Base-by-base conservation (phyloP, 805 yeast genomes). In the Zygosaccharomyces lentus region DNA sequence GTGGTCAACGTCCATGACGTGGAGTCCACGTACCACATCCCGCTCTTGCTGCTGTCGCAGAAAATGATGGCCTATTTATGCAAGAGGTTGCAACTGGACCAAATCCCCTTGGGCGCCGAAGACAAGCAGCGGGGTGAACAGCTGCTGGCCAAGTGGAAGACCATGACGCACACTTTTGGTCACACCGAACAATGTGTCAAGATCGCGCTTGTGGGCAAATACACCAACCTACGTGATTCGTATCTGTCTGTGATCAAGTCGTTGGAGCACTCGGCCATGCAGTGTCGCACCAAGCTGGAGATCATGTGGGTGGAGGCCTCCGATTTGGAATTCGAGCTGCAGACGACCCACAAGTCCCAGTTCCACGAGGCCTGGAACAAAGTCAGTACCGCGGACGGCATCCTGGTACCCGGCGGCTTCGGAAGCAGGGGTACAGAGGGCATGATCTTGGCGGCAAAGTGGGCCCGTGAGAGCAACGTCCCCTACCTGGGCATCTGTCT, bases 381-480 rank as follows among this genome's bases (percentile, higher is more conserved):
- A 56, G 82, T 93, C 54, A 87, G 96, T 66, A 81, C 84, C 59
- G 96, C 98, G 21, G 96, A 93, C 68, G 98, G 99, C 68, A 85
- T 93, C 53, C 77, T 93, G 49, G 96, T 93, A 47, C 99, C 99
- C 32, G 99, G 99, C 64, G 99, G 99, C 1, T 93, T 93, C 63
- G 99, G 99, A 49, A 70, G 80, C 41, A 84, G 99, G 69, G 99
- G 99, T 70, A 87, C 88, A 49, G 98, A 93, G 71, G 99, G 99
- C 59, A 93, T 93, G 99, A 76, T 93, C 65, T 73, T 87, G 31
- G 99, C 98, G 49, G 95, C 97, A 45, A 84, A 87, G 68, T 93
- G 95, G 84, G 99, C 99, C n/a, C 83, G 99, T 72, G 96, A 85
- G 68, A 88, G 88, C 72, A 78, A 84, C 61, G 78, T 88, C 48